Evolutionary conservation across 352 stramenopile species (phyloP).

Genomic region (Phytophthora podocarpi): DNA sequence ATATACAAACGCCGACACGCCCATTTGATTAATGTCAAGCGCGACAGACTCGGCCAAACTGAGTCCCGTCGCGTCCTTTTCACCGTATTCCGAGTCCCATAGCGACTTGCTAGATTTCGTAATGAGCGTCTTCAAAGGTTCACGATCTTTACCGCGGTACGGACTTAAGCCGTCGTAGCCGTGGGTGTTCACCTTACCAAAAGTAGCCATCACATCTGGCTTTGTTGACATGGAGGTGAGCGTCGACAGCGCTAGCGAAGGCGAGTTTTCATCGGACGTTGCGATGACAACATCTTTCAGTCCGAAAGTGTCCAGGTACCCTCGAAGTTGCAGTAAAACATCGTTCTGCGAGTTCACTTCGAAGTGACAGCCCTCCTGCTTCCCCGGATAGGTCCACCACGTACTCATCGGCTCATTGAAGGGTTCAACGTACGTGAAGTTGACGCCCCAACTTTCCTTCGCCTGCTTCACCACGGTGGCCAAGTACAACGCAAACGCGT

Average conservation of each 20-base stretch:
- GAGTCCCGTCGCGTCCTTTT: constrained; percentile 49
- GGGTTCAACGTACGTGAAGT: constrained; percentile 59
- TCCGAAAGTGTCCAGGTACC: constrained; percentile 36
- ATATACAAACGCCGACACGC: constrained; percentile 66
- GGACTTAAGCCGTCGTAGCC: constrained; percentile 50
- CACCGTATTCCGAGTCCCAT: constrained; percentile 70
- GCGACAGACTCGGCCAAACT: constrained; percentile 55
- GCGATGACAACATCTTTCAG: constrained; percentile 41
- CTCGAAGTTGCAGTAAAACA: constrained; percentile 46
- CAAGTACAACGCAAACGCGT: constrained; percentile 53
- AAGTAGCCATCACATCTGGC: constrained; percentile 28
- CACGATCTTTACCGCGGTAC: constrained; percentile 48
- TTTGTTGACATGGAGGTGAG: constrained; percentile 35
- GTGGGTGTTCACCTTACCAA: constrained; percentile 66
- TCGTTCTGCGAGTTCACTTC: constrained; percentile 43
- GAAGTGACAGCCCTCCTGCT: constrained; percentile 63
- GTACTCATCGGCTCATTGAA: constrained; percentile 62
- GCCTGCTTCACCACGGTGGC: constrained; percentile 46
- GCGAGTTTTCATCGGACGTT: constrained; percentile 62
- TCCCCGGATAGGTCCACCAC: constrained; percentile 16
- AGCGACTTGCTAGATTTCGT: constrained; percentile 41
- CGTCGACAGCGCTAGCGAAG: constrained; percentile 38
- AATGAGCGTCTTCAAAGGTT: constrained; percentile 35
- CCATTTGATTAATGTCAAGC: constrained; percentile 64
- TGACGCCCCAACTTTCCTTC: constrained; percentile 49